These are phyloP conservation scores for Gossypium trilobum DNA, from an alignment of 441 rosid species.

Conservation along the genomic window DNA sequence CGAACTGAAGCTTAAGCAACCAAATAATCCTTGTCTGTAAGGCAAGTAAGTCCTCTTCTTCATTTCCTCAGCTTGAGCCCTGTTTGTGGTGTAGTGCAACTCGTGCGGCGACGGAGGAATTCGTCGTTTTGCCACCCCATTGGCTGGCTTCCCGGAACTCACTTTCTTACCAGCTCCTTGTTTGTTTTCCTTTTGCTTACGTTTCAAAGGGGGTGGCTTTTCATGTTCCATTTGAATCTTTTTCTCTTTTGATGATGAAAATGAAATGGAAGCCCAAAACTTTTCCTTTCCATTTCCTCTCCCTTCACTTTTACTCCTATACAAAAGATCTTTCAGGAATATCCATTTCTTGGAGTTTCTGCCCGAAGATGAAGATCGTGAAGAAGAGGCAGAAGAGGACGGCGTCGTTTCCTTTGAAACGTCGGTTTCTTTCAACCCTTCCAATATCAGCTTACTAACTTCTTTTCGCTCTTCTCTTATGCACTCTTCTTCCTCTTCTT, in stretches of 20 bases:
- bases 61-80: constrained; percentile 32
- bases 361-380: constrained; percentile 31
- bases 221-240: constrained; percentile 6
- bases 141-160: constrained; percentile 13
- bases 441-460: constrained; percentile 8
- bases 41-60: constrained; percentile 34
- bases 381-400: constrained; percentile 27
- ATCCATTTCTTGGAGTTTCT: constrained; percentile 35
- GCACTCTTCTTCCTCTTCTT: constrained; percentile 6
- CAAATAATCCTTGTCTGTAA: constrained; percentile 41
- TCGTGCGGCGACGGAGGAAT: constrained; percentile 34
- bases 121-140: constrained; percentile 18
- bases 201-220: neutral
- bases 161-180: constrained; percentile 6
- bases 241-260: constrained; percentile 26
- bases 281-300: constrained; percentile 26
- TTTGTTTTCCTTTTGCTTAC: constrained; percentile 17
- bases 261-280: constrained; percentile 26
- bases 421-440: constrained; percentile 10
- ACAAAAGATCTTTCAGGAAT: constrained; percentile 27
- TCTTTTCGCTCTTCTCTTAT: constrained; percentile 6
- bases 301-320: constrained; percentile 36
- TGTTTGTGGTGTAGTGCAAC: constrained; percentile 31
- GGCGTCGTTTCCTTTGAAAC: constrained; percentile 25
- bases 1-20: constrained; percentile 45